Percentiles rank a stretch among this genome's conserved stretches.
Conservation (phyloP, 164 flowering plant genomes). For the Magnolia changhungtana region DNA sequence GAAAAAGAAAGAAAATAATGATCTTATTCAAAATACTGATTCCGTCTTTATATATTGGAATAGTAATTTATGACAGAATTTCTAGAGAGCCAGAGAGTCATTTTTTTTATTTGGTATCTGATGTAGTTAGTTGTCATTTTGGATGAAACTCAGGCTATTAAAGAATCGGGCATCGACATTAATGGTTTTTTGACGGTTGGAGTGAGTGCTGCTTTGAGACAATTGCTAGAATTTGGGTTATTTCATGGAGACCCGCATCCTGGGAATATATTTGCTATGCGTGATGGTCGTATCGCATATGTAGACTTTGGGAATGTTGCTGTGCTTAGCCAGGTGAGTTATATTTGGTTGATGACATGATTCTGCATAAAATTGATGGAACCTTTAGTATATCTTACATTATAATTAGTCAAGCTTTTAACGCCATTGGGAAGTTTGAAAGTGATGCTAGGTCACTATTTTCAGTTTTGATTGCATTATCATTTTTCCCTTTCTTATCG, state of each 20-base stretch:
- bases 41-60: neutral
- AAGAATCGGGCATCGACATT: conserved; percentile 79
- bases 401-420: too few species aligned
- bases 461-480: neutral
- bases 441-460: neutral
- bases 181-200: conserved; percentile 93
- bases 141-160: conserved; percentile 57
- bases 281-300: conserved; percentile 97
- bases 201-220: conserved; percentile 96
- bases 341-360: neutral
- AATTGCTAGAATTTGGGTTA: conserved; percentile 89
- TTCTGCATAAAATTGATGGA: too few species aligned
- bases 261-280: conserved; percentile 99
- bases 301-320: conserved; percentile 99
- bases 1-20: neutral
- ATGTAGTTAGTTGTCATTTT: neutral
- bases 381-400: too few species aligned
- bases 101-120: neutral
- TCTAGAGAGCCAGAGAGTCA: neutral
- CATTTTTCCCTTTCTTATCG: neutral
- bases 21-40: neutral
- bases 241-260: conserved; percentile 99
- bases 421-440: too few species aligned
- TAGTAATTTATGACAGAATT: too few species aligned
- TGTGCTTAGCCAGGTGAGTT: conserved; percentile 79